Percentiles rank a stretch among this genome's conserved stretches.
phyloP scores from a whole-genome alignment of 2,329 filamentous ascomycete genomes.

The Xylaria sp. region DNA sequence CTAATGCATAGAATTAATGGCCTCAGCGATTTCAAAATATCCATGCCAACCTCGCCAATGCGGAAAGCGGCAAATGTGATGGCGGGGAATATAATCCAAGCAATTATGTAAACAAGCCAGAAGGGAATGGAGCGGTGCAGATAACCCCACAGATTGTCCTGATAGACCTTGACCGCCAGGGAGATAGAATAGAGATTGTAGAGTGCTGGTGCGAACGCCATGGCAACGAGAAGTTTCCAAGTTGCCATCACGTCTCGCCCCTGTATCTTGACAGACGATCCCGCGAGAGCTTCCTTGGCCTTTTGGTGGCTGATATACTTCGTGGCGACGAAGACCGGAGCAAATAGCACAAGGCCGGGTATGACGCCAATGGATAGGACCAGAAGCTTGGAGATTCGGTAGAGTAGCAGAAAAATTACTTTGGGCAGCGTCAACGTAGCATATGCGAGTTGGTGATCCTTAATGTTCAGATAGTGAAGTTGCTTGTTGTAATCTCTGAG shows the following conservation, averaged over 20 bases:
- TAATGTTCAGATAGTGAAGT: slow-evolving; percentile 82
- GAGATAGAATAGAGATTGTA: slow-evolving; percentile 82
- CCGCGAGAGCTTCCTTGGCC: slow-evolving; percentile 81
- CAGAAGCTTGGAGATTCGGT: slow-evolving; percentile 77
- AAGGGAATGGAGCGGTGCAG: slow-evolving; percentile 81
- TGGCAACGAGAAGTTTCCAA: slow-evolving; percentile 89
- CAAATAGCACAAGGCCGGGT: slow-evolving; percentile 85
- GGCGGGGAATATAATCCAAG: slow-evolving; percentile 80
- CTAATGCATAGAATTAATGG: slow-evolving; percentile 85
- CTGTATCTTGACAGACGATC: slow-evolving; percentile 86
- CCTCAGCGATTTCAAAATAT: slow-evolving; percentile 92
- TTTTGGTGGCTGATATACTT: slow-evolving; percentile 84
- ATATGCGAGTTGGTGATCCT: slow-evolving; percentile 94
- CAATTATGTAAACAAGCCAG: slow-evolving; percentile 75
- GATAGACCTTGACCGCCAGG: slow-evolving; percentile 77
- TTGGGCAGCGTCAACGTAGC: slow-evolving; percentile 79
- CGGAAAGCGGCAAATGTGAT: slow-evolving; percentile 93
- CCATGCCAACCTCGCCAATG: slow-evolving; percentile 98
- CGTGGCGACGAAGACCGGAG: slow-evolving; percentile 83
- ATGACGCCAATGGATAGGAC: slow-evolving; percentile 81
- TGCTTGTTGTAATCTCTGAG: slow-evolving; percentile 87
- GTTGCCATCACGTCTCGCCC: slow-evolving; percentile 90
- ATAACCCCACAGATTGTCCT: slow-evolving; percentile 81
- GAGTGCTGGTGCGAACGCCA: slow-evolving; percentile 80
- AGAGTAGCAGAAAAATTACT: slow-evolving; percentile 78